Percentiles rank a stretch among this genome's conserved stretches.
phyloP scores from a whole-genome alignment of 495 filamentous ascomycete species.

The Daldinia bambusicola region DNA sequence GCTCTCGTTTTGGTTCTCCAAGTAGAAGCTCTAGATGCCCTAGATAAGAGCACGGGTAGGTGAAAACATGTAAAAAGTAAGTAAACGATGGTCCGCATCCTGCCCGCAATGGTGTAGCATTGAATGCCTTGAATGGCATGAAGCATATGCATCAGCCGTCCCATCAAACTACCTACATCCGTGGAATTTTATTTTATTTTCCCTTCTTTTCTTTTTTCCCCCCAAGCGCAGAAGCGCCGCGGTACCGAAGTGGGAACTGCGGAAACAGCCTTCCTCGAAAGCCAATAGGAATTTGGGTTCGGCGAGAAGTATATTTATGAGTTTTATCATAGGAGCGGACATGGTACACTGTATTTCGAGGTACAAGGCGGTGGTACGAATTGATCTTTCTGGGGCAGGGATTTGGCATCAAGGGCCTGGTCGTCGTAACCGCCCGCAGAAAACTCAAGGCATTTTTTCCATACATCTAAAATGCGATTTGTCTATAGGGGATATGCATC shows the following conservation, averaged over 20 bases:
- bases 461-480: background rate
- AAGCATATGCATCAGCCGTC: constrained; percentile 26
- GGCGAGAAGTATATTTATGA: constrained; percentile 12
- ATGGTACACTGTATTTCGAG: constrained; percentile 26
- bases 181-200: background rate
- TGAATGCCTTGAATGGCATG: constrained; percentile 24
- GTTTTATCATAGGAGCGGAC: constrained; percentile 3
- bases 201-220: background rate
- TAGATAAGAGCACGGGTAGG: constrained; percentile 17
- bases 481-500: constrained; percentile 10
- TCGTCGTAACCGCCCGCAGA: constrained; percentile 20
- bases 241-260: constrained; percentile 29
- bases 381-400: background rate
- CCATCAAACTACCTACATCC: background rate
- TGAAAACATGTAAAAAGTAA: constrained; percentile 13
- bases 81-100: constrained; percentile 23
- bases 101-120: constrained; percentile 31
- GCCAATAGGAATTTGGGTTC: constrained; percentile 23
- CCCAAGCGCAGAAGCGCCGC: constrained; percentile 36
- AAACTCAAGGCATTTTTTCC: background rate
- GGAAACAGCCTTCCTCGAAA: constrained; percentile 33
- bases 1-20: constrained; percentile 29
- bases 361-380: constrained; percentile 6
- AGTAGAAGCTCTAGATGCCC: constrained; percentile 30
- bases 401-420: constrained; percentile 6